Conservation (phyloP, 371 early-diverging fungal species). For the Synchytrium microbalum region DNA sequence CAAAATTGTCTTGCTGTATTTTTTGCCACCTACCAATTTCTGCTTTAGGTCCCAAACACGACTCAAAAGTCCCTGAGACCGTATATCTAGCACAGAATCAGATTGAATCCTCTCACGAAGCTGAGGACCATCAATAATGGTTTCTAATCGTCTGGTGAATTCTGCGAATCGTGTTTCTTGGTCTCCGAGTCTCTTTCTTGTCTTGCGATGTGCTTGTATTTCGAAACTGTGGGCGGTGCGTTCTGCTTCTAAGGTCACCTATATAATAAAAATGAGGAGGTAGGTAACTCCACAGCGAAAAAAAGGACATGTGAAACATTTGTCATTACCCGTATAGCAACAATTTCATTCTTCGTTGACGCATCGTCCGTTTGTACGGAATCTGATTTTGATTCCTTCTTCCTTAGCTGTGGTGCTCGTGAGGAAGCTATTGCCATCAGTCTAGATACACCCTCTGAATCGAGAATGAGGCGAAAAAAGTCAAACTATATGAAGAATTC, state of each 20-base stretch:
- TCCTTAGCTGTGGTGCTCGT: neutral
- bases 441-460: too few species aligned
- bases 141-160: neutral
- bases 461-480: too few species aligned
- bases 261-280: too few species aligned
- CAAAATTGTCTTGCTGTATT: too few species aligned
- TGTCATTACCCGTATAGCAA: too few species aligned
- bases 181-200: neutral
- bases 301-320: too few species aligned
- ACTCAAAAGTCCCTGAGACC: neutral
- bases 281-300: too few species aligned
- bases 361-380: conserved; percentile 1
- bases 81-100: neutral
- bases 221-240: neutral
- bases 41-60: neutral
- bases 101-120: neutral
- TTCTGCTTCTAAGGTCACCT: neutral
- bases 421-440: neutral
- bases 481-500: too few species aligned
- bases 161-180: neutral
- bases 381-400: neutral
- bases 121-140: neutral
- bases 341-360: neutral
- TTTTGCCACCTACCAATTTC: neutral
- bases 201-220: neutral